A percentile compares a stretch with the other conserved stretches of the same genome.
phyloP scores from a whole-genome alignment of 257 asterid genomes.

The Capsicum chinense region DNA sequence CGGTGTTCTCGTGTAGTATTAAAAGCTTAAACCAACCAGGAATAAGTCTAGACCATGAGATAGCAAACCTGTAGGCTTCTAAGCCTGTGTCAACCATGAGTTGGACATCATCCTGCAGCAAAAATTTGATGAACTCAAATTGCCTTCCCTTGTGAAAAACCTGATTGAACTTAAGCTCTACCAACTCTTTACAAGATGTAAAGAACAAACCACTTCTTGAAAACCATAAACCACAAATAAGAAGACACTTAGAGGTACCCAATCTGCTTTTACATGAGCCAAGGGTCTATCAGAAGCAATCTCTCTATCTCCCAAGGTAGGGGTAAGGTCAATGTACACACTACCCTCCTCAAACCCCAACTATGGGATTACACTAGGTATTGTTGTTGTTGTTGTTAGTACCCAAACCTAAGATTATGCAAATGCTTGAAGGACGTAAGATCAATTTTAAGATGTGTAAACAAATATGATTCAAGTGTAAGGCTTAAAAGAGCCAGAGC shows the following conservation, averaged over 20 bases:
- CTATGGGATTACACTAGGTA: too few relatives aligned
- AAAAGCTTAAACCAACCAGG: slow-evolving; percentile 30
- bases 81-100: neutral
- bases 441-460: slow-evolving; percentile 2
- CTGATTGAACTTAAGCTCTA: neutral
- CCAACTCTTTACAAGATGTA: neutral
- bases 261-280: too few relatives aligned
- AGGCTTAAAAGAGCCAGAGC: neutral
- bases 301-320: too few relatives aligned
- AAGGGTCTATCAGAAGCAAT: too few relatives aligned
- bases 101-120: neutral
- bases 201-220: neutral
- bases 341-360: too few relatives aligned
- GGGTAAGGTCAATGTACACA: too few relatives aligned
- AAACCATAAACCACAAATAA: neutral
- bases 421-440: neutral
- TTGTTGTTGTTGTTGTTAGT: neutral
- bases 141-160: neutral
- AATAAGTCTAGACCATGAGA: slow-evolving; percentile 43
- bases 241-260: neutral
- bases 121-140: neutral
- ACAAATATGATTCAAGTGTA: neutral
- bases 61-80: slow-evolving; percentile 16
- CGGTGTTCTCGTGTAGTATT: neutral
- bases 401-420: neutral